Percentiles rank a stretch among this genome's conserved stretches.
Evolutionary conservation across 1,284 basidiomycete genomes (phyloP).

Genomic region (Ceratobasidium sp.): DNA sequence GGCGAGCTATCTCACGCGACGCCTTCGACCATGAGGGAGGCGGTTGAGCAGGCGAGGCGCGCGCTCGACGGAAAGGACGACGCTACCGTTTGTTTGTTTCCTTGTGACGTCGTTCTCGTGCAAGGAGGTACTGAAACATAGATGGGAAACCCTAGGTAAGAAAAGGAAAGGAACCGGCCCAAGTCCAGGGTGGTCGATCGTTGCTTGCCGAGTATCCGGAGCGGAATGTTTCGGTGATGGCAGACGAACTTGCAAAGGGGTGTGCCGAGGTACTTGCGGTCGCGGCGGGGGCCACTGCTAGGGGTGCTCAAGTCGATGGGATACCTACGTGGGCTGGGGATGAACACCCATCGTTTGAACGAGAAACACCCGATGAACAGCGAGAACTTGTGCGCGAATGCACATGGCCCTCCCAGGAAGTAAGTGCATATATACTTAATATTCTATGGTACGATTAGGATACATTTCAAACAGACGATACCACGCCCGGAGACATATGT

Average conservation of each 20-base stretch:
- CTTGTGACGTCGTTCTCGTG: background rate
- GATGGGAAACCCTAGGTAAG: slow-evolving; percentile 20
- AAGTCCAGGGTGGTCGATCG: too few relatives aligned
- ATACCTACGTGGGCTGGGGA: background rate
- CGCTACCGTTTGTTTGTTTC: background rate
- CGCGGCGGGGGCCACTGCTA: slow-evolving; percentile 66
- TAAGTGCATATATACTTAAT: slow-evolving; percentile 33
- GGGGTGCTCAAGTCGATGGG: slow-evolving; percentile 49
- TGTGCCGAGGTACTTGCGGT: slow-evolving; percentile 67
- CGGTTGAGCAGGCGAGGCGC: slow-evolving; percentile 57
- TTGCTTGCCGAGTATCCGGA: slow-evolving; percentile 50
- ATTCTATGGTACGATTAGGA: slow-evolving; percentile 32
- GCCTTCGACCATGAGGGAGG: slow-evolving; percentile 51
- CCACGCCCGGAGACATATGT: slow-evolving; percentile 42
- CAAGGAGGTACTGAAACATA: background rate
- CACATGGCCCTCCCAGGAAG: slow-evolving; percentile 6
- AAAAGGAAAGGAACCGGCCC: too few relatives aligned
- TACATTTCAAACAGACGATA: slow-evolving; percentile 47
- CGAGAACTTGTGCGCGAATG: background rate
- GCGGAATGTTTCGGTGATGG: slow-evolving; percentile 70
- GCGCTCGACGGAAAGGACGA: slow-evolving; percentile 54
- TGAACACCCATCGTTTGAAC: slow-evolving; percentile 1
- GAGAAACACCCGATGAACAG: background rate
- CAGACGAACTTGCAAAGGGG: slow-evolving; percentile 63
- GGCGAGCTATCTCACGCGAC: slow-evolving; percentile 58